These are phyloP conservation scores for Colletotrichum brevisporum DNA, from an alignment of 2,329 filamentous ascomycete species.

Conservation along the genomic window DNA sequence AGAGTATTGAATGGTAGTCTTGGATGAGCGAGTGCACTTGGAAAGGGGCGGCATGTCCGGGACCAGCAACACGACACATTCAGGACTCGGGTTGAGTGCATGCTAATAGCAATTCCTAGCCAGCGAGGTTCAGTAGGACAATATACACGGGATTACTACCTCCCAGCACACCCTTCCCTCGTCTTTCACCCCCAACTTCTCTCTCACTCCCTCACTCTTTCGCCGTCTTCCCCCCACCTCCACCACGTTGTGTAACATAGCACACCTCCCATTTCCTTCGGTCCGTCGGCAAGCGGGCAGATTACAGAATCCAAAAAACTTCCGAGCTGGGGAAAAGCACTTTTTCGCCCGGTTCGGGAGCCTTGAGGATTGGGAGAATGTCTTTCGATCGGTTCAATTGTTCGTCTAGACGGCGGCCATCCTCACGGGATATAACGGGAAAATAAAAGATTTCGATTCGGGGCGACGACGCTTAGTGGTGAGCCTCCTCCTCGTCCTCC, in stretches of 20 bases:
- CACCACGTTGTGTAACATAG: not conserved
- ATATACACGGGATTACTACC: conserved; percentile 55
- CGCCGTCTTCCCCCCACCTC: not conserved
- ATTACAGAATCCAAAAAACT: conserved; percentile 10
- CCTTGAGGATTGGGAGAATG: not conserved
- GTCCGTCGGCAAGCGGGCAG: conserved; percentile 31
- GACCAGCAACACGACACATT: too few species aligned
- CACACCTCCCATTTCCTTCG: conserved; percentile 28
- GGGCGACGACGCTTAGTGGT: conserved; percentile 59
- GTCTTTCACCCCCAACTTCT: conserved; percentile 11
- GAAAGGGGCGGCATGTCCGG: too few species aligned
- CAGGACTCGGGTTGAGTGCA: conserved; percentile 11
- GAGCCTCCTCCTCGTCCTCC: conserved; percentile 67
- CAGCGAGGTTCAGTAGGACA: conserved; percentile 46
- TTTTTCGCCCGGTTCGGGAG: conserved; percentile 24
- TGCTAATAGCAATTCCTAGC: conserved; percentile 39
- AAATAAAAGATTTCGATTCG: not conserved
- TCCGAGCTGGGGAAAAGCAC: conserved; percentile 27
- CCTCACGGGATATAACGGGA: not conserved
- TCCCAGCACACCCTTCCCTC: conserved; percentile 40
- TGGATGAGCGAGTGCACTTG: too few species aligned
- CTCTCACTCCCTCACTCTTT: conserved; percentile 1
- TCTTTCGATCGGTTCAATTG: conserved; percentile 17
- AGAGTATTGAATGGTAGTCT: too few species aligned
- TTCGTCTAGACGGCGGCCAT: not conserved